Base-by-base conservation (phyloP, 257 asterid genomes). In the Eucommia ulmoides region DNA sequence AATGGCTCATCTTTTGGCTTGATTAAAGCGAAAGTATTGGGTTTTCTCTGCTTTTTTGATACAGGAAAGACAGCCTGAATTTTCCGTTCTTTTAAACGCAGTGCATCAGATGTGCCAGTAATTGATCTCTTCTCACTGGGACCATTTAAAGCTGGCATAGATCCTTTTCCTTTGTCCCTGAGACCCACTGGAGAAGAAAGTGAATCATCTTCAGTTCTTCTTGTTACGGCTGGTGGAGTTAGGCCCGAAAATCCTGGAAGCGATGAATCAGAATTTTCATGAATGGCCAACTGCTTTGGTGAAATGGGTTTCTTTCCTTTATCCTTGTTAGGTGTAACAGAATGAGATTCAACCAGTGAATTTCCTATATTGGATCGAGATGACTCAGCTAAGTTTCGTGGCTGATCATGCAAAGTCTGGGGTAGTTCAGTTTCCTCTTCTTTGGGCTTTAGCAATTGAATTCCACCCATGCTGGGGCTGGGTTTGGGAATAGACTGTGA, bases 1-100 rank as follows among this genome's bases (percentile, higher is more conserved):
- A 74, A 20, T 14, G 81, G 74, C 62, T 77, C 83, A 41, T 75
- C 84, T 63, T 77, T 78, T 51, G 79, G 83, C 57, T 55, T 60
- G 62, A 71, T 66, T 23, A 76, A 46, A 22, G 59, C 69, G 50
- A 23, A 73, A 55, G 47, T 45, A 33, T 61, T 58, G 66, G 19
- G 18, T 29, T 33, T 55, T 57, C 67, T 68, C 54, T 58, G 63
- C 20, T 61, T 35, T 11, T 68, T 61, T 41, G 64, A 58, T 12
- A 47, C n/a, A 23, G 23, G 50, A 29, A 23, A 24, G 21, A 45
- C 55, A 41, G 64, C 65, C 22, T 71, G 74, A 55, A 45, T 20
- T 23, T 59, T 71, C 21, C 67, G 62, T 61, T 75, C 77, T 55
- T 68, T 73, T 59, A 38, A 61, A 51, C n/a, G 45, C 55, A 53